phyloP scores from a whole-genome alignment of 257 asterid species.

The Schizonepeta tenuifolia region DNA sequence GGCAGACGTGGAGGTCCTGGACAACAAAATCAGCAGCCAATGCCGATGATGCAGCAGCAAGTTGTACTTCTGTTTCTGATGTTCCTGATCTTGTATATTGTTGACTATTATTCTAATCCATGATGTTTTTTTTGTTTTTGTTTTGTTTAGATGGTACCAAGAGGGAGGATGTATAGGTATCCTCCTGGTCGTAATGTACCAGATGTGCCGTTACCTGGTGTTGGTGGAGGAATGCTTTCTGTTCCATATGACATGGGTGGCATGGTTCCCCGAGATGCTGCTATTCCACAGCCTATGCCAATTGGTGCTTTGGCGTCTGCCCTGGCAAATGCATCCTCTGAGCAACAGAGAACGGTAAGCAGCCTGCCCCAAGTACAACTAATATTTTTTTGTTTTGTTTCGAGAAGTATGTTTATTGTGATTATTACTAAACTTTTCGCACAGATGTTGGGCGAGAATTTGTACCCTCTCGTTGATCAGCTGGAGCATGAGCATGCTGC shows the following conservation, averaged over 20 bases:
- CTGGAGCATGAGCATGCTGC: constrained; percentile 77
- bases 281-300: constrained; percentile 70
- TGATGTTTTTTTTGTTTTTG: not conserved
- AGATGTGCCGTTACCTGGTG: constrained; percentile 58
- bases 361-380: not conserved
- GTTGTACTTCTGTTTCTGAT: constrained; percentile 12
- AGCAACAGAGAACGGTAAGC: constrained; percentile 78
- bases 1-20: constrained; percentile 65
- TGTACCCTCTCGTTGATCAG: constrained; percentile 76
- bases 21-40: constrained; percentile 62
- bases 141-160: constrained; percentile 65
- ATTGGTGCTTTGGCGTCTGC: constrained; percentile 75
- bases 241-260: constrained; percentile 82
- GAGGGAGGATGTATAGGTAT: constrained; percentile 73
- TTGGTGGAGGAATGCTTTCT: constrained; percentile 67
- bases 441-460: not conserved
- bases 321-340: constrained; percentile 76
- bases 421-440: too few species aligned
- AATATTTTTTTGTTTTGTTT: not conserved
- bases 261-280: constrained; percentile 63
- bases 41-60: constrained; percentile 65
- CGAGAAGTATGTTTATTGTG: not conserved
- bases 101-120: not conserved
- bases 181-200: constrained; percentile 74
- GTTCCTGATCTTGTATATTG: not conserved